Evolutionary conservation across 1,284 basidiomycete genomes (phyloP), one percentile per base, ranked within the genome.

Genomic region (Pseudozyma sp.): DNA sequence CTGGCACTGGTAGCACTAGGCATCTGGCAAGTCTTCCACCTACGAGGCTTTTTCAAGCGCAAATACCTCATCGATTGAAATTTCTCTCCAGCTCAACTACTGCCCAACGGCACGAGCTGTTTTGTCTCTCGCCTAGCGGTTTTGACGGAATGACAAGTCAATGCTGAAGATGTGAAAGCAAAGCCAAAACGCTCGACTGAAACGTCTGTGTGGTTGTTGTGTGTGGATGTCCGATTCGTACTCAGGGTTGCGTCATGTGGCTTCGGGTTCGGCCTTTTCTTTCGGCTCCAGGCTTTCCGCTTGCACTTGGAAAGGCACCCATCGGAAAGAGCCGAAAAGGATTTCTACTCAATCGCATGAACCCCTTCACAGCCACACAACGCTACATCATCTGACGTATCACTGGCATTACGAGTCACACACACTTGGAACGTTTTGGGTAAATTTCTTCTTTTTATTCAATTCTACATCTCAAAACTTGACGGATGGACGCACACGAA

Each of bases 31-130:
- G 92, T 98, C 43, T 86, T 97, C 83, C 95, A 98, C 84, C 87
- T 98, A 39, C 90, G 95, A 53, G 90, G 92, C 39, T 97, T 93
- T 89, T 97, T 98, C 90, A 95, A 94, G 88, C 89, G 93, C 83
- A 97, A 98, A 87, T 97, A 97, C 86, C 91, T 98, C 83, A 97
- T 98, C 83, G 95, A 97, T 85, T 96, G 83, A 65, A 5, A 6
- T 5, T 18, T 14, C 31, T 11, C 51, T n/a, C 25, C 25, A 31
- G 25, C 25, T 6, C 25, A 6, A 31, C 25, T 31, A 31, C 25
- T 31, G 25, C 25, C 3, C 25, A 3, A 31, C 25, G 25, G 25
- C 25, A 31, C 25, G 25, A 31, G 25, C 25, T 31, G 25, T 6
- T 31, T 31, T 6, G 6, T 3, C 25, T 31, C 25, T 31, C 25